Evolutionary conservation across 2,329 filamentous ascomycete species (phyloP).

Genomic region (Arthroderma uncinatum): DNA sequence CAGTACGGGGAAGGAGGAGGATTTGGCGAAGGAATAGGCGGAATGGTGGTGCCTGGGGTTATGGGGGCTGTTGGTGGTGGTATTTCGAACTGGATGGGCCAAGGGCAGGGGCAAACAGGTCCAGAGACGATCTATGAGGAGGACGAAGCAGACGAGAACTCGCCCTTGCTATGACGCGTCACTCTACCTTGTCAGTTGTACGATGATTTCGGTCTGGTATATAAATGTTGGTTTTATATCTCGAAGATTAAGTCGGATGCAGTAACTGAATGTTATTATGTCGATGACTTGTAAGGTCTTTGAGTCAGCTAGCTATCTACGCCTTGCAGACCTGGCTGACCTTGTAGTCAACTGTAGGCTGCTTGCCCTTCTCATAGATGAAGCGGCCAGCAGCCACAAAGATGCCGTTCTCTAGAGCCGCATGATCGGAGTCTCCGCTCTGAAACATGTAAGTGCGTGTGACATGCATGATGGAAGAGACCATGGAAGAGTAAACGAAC

Average conservation of each 20-base stretch:
- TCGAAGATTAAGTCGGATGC: background rate
- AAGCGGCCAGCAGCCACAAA: conserved; percentile 35
- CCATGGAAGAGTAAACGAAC: conserved; percentile 17
- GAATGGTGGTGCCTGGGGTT: background rate
- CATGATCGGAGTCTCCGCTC: conserved; percentile 34
- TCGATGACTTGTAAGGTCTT: too few species aligned
- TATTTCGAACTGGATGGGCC: conserved; percentile 5
- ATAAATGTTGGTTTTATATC: background rate
- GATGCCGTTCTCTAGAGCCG: conserved; percentile 30
- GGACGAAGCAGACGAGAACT: background rate
- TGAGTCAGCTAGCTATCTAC: background rate
- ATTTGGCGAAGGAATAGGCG: background rate
- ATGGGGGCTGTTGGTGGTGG: background rate
- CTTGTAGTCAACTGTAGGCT: conserved; percentile 33
- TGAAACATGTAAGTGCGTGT: conserved; percentile 13
- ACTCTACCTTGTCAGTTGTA: background rate
- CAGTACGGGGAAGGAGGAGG: background rate
- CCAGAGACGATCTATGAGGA: background rate
- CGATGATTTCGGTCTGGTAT: background rate
- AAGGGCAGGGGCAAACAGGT: background rate
- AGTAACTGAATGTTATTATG: background rate
- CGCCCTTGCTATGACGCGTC: background rate
- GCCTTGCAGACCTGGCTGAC: conserved; percentile 30
- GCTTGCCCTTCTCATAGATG: conserved; percentile 27
- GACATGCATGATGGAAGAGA: background rate